Base-by-base conservation (phyloP, 305 asterid species). In the Rubia occidens region DNA sequence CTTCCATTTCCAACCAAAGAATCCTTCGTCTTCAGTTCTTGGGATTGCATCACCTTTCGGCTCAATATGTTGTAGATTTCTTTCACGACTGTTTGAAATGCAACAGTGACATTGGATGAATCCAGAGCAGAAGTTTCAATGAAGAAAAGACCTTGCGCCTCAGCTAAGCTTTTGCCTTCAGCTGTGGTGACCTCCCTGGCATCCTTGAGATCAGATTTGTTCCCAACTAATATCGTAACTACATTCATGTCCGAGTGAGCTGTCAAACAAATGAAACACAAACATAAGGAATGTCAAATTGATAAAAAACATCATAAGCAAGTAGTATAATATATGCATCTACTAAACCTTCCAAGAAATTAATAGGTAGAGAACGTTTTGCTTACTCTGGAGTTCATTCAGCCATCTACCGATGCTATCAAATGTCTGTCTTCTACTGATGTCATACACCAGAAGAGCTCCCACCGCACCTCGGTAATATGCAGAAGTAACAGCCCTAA, bases 231-330 rank as follows among this genome's bases (percentile, higher is more conserved):
- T 78, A 91, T 87, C 0, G 96, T 86, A 4, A 91, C 96, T 24
- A 91, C 95, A 39, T 89, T 89, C 97, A 91, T 91, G 81, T 91
- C 97, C 0, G 97, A 91, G 72, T 91, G 95, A 70, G 88, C 97
- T 91, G 95, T 78, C 58, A 71, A 72, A 66, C 18, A n/a, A 47
- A 59, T 56, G 5, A 26, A 66, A 47, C 61, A 45, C 67, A 53
- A 40, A 10, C 53, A 69, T 65, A 51, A 70, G 63, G 10, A 39
- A 35, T 35, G 11, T 43, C 37, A 66, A 29, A 29, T 29, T 29
- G 32, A 29, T 29, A 29, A 2, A 29, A 1, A 29, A 29, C 32
- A 29, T 29, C 32, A 32, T 32, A 32, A 32, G 37, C 37, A 32
- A 32, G 37, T 1, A 32, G 37, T 32, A 32, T 32, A 32, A 2